These are phyloP conservation scores for Lobulomyces angularis DNA, from an alignment of 192 early-diverging fungal genomes.

Conservation along the genomic window DNA sequence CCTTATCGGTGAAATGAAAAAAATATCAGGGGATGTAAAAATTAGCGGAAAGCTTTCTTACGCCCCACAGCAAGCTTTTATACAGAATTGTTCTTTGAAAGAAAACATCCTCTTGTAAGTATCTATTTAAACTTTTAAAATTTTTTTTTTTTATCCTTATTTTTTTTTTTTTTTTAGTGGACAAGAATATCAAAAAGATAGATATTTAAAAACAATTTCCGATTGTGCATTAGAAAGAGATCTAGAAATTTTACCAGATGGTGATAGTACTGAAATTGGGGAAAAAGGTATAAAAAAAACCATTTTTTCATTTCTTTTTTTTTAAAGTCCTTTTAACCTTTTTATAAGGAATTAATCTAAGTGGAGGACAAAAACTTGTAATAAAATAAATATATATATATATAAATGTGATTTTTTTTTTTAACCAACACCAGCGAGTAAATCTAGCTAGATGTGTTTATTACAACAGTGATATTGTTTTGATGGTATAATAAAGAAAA, in stretches of 20 bases:
- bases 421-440: too few relatives aligned
- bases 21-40: constrained; percentile 12
- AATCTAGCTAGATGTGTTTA: constrained; percentile 22
- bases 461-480: constrained; percentile 4
- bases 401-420: too few relatives aligned
- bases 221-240: constrained; percentile 31
- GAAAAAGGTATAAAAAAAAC: constrained; percentile 18
- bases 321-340: too few relatives aligned
- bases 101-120: too few relatives aligned
- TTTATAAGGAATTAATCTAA: too few relatives aligned
- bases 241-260: constrained; percentile 15
- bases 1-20: constrained; percentile 33
- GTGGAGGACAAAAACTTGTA: too few relatives aligned
- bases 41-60: constrained; percentile 47
- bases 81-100: constrained; percentile 57
- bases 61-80: constrained; percentile 75
- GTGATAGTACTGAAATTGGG: constrained; percentile 21
- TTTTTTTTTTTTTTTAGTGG: background rate
- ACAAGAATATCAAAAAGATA: constrained; percentile 49
- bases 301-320: constrained; percentile 14
- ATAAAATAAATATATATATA: too few relatives aligned
- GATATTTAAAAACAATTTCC: constrained; percentile 52
- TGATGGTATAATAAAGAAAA: background rate
- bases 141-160: constrained; percentile 4
- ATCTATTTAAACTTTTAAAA: too few relatives aligned